phyloP scores from a whole-genome alignment of 2,329 filamentous ascomycete species.

The Mariannaea sp. region DNA sequence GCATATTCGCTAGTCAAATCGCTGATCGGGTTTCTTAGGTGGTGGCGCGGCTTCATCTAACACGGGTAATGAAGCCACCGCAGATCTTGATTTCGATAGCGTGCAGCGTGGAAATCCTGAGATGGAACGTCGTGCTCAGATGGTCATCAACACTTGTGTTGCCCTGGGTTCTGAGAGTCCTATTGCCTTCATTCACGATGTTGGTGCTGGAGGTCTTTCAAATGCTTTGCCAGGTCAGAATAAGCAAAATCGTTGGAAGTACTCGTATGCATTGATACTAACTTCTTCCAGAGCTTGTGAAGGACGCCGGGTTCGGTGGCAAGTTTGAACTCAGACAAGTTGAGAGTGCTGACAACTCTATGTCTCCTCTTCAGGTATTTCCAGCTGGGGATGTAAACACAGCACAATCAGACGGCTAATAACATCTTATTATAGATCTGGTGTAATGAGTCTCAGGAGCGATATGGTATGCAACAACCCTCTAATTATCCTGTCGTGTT shows the following conservation, averaged over 20 bases:
- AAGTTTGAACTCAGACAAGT: slow-evolving; percentile 94
- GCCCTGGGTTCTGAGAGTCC: slow-evolving; percentile 84
- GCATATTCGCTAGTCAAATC: not conserved
- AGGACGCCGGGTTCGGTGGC: slow-evolving; percentile 89
- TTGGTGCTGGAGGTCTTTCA: slow-evolving; percentile 82
- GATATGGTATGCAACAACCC: slow-evolving; percentile 60
- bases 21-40: slow-evolving; percentile 3
- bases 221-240: slow-evolving; percentile 64
- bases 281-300: slow-evolving; percentile 71
- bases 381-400: too few relatives aligned
- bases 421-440: slow-evolving; percentile 66
- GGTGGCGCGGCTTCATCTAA: slow-evolving; percentile 94
- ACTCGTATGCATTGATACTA: not conserved
- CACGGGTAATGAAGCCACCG: slow-evolving; percentile 83
- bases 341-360: slow-evolving; percentile 84
- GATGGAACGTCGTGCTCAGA: slow-evolving; percentile 92
- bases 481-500: not conserved
- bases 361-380: slow-evolving; percentile 79
- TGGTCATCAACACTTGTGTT: slow-evolving; percentile 95
- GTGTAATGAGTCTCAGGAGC: slow-evolving; percentile 96
- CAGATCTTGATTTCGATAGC: slow-evolving; percentile 94
- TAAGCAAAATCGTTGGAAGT: too few relatives aligned
- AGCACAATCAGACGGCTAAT: not conserved
- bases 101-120: slow-evolving; percentile 97
- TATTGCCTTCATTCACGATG: slow-evolving; percentile 96